These are phyloP conservation scores for Podaxis pistillaris DNA, from an alignment of 768 basidiomycete genomes.

Conservation along the genomic window DNA sequence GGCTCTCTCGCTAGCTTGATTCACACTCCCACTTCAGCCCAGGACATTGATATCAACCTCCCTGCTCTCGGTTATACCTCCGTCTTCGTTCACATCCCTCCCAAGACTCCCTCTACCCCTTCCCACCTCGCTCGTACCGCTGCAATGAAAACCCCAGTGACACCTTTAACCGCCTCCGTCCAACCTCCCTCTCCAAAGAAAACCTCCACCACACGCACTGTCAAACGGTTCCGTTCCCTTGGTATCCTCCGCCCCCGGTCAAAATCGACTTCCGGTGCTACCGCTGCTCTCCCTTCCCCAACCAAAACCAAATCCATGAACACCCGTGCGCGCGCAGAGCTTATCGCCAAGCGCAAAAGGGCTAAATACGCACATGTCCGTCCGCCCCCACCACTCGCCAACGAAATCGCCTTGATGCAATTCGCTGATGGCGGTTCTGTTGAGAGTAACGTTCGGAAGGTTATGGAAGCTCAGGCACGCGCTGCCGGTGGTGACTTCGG, in stretches of 20 bases:
- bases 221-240: constrained; percentile 19
- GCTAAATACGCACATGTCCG: constrained; percentile 43
- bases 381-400: constrained; percentile 53
- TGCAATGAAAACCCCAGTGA: constrained; percentile 12
- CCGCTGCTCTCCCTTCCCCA: constrained; percentile 18
- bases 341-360: constrained; percentile 49
- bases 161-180: constrained; percentile 15
- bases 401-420: constrained; percentile 70
- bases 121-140: constrained; percentile 28
- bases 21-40: constrained; percentile 47
- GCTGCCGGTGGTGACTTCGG: constrained; percentile 31
- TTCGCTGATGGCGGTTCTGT: constrained; percentile 62
- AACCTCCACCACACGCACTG: constrained; percentile 9
- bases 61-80: constrained; percentile 64
- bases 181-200: constrained; percentile 19
- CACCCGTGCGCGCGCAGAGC: constrained; percentile 10
- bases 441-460: constrained; percentile 50
- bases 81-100: constrained; percentile 55
- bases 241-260: constrained; percentile 12
- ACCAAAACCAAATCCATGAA: constrained; percentile 14
- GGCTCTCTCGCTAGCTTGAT: constrained; percentile 47
- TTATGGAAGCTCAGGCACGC: constrained; percentile 56
- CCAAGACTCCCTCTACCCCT: constrained; percentile 47
- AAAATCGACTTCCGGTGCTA: constrained; percentile 9
- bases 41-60: constrained; percentile 53